Conservation (phyloP, 2,329 filamentous ascomycete species). For the Aspergillus nomiae region DNA sequence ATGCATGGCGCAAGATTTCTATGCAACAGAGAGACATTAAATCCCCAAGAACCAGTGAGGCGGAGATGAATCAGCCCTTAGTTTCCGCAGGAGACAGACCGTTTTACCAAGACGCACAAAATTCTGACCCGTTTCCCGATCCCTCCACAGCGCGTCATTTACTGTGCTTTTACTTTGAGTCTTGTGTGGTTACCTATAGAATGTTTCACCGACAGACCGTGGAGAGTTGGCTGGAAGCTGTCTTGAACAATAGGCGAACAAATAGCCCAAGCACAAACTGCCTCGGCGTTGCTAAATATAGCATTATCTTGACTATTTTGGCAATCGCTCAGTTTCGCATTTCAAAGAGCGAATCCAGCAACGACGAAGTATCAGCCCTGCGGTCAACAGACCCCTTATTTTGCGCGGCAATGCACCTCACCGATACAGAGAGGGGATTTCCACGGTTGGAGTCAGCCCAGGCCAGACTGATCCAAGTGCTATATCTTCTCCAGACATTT, state of each 20-base stretch:
- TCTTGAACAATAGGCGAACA: constrained; percentile 8
- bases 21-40: constrained; percentile 4
- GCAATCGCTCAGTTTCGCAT: constrained; percentile 52
- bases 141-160: background rate
- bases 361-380: background rate
- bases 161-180: constrained; percentile 17
- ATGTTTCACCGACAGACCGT: constrained; percentile 16
- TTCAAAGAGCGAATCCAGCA: constrained; percentile 9
- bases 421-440: constrained; percentile 39
- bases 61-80: constrained; percentile 16
- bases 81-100: constrained; percentile 42
- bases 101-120: constrained; percentile 44
- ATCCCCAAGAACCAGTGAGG: constrained; percentile 5
- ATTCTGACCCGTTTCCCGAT: constrained; percentile 24
- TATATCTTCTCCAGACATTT: constrained; percentile 49
- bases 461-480: constrained; percentile 46
- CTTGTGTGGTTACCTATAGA: constrained; percentile 19
- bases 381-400: constrained; percentile 14
- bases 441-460: constrained; percentile 46
- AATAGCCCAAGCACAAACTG: constrained; percentile 35
- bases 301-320: constrained; percentile 51
- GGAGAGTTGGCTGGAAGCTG: constrained; percentile 14
- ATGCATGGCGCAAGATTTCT: constrained; percentile 20
- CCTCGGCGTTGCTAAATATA: constrained; percentile 45
- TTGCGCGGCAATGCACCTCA: constrained; percentile 34